Base-by-base conservation (phyloP, 2,329 filamentous ascomycete species). In the Cordyceps fumosorosea region DNA sequence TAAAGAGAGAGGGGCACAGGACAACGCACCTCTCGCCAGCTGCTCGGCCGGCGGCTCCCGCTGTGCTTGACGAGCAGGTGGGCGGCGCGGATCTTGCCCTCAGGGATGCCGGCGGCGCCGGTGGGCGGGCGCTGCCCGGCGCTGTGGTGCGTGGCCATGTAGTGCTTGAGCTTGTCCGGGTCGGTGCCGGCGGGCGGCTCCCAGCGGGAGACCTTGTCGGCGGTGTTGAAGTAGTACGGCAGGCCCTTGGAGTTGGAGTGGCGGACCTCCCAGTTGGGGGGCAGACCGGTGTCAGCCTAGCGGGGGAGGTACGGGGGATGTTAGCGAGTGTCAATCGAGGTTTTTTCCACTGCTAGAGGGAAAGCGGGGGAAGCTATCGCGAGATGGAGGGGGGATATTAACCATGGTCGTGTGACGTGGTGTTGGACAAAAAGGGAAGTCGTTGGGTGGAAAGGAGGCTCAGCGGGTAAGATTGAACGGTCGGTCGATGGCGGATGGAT, bases 231-330 rank as follows among this genome's bases (percentile, higher is more conserved):
- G 81, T 98, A 99, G 82, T 99, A 99, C 44, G 95, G 95, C 42
- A 98, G 89, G 78, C 96, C 96, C 81, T 97, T 98, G 77, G 91
- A 96, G 81, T 97, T 96, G 76, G 91, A 96, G 80, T 96, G 91
- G 75, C 95, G 91, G 73, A 99, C 91, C 80, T 98, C 95, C 93
- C 93, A 97, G 75, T 87, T 86, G 56, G 86, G 76, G 65, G 93
- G 93, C 66, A 97, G 86, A 74, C 93, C 93, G 68, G 89, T 87
- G 62, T 92, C 89, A 72, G 84, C 78, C 86, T 89, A 10, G 40
- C 24, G n/a, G 12, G 24, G 6, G 12, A 12, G 22, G 37, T 29
- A 34, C 8, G 42, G 16, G 22, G 22, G 29, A 29, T n/a, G 54
- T 44, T 26, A 24, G 20, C 22, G 22, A 3, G 40, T 8, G 40